These are phyloP conservation scores for Colletotrichum agaves DNA, from an alignment of 2,329 filamentous ascomycete genomes.

Conservation along the genomic window DNA sequence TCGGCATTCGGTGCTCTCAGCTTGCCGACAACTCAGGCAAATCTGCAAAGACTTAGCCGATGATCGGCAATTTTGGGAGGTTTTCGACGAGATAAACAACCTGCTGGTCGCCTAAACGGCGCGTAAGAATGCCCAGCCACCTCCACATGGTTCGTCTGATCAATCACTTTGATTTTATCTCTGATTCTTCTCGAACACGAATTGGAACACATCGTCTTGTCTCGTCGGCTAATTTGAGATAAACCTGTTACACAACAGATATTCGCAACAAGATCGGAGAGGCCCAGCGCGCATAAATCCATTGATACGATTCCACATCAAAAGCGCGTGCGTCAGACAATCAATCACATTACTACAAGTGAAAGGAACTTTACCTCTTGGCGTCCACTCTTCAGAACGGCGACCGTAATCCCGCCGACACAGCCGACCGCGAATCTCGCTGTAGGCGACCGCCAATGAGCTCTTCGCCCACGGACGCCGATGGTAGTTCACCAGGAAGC, in stretches of 20 bases:
- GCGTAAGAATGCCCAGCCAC: neutral
- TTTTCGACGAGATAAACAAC: slow-evolving; percentile 12
- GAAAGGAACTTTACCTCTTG: neutral
- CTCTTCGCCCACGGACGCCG: slow-evolving; percentile 11
- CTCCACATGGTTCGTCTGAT: slow-evolving; percentile 23
- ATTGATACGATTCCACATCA: slow-evolving; percentile 8
- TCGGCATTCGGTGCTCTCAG: slow-evolving; percentile 22
- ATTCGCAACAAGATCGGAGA: neutral
- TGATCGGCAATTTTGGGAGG: slow-evolving; percentile 22
- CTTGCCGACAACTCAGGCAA: slow-evolving; percentile 24
- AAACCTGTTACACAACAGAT: slow-evolving; percentile 14
- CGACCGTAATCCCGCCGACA: neutral
- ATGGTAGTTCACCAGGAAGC: slow-evolving; percentile 12
- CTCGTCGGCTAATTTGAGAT: slow-evolving; percentile 20
- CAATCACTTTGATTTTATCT: slow-evolving; percentile 10
- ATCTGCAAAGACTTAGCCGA: slow-evolving; percentile 22
- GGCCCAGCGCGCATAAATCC: neutral
- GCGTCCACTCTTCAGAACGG: slow-evolving; percentile 18
- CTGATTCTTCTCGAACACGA: neutral
- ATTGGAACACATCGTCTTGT: neutral
- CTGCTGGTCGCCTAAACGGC: neutral
- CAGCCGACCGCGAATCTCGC: slow-evolving; percentile 12
- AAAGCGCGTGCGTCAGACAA: neutral
- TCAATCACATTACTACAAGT: neutral
- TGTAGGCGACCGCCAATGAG: slow-evolving; percentile 23